Evolutionary conservation across 2,329 filamentous ascomycete genomes (phyloP).

Genomic region (Teratosphaeria epicoccoides): DNA sequence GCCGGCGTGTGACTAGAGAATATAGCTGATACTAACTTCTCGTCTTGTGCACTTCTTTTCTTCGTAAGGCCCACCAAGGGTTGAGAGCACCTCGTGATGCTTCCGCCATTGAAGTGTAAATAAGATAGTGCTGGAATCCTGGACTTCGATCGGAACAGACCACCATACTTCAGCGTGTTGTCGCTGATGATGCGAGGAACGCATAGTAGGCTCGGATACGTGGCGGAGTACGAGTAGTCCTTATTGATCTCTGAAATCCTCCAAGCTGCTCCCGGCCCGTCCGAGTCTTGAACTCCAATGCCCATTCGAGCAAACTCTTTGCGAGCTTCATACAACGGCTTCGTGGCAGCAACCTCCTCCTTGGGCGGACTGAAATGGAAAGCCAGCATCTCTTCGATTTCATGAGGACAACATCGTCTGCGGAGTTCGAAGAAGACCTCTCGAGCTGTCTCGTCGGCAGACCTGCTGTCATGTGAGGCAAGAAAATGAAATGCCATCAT

Average conservation of each 20-base stretch:
- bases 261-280: constrained; percentile 57
- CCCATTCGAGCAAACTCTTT: constrained; percentile 82
- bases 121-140: constrained; percentile 87
- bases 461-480: constrained; percentile 43
- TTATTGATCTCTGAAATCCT: constrained; percentile 81
- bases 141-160: constrained; percentile 74
- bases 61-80: constrained; percentile 70
- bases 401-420: constrained; percentile 64
- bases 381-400: constrained; percentile 81
- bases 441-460: constrained; percentile 43
- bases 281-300: constrained; percentile 66
- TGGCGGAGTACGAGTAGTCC: constrained; percentile 85
- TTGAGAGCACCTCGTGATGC: constrained; percentile 89
- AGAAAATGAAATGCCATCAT: constrained; percentile 85
- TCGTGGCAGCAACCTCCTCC: constrained; percentile 58
- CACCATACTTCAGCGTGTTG: constrained; percentile 88
- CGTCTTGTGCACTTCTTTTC: constrained; percentile 89
- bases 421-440: constrained; percentile 85
- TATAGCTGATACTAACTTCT: constrained; percentile 83
- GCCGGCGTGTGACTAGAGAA: constrained; percentile 53
- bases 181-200: constrained; percentile 91
- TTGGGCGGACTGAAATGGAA: constrained; percentile 68
- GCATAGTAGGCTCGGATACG: constrained; percentile 75
- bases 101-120: constrained; percentile 95
- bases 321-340: constrained; percentile 73